phyloP scores from a whole-genome alignment of 2,329 filamentous ascomycete genomes.

The Diatrype stigma region DNA sequence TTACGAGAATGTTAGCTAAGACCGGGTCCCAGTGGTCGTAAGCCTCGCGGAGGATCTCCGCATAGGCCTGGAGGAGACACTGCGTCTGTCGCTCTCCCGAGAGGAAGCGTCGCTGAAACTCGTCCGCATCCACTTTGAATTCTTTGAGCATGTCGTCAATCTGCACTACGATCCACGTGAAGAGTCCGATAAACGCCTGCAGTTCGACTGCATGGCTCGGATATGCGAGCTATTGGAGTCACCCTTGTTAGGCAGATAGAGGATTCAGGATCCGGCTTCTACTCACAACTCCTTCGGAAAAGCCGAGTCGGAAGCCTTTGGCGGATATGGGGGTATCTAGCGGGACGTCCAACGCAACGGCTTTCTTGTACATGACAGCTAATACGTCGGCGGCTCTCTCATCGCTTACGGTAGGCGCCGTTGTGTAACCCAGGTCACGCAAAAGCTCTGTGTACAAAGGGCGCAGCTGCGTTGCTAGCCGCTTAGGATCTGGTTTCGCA shows the following conservation, averaged over 20 bases:
- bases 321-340: slow-evolving; percentile 14
- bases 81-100: slow-evolving; percentile 14
- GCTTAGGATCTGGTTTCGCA: not conserved
- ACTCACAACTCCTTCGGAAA: slow-evolving; percentile 12
- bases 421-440: not conserved
- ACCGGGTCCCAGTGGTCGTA: slow-evolving; percentile 15
- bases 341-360: slow-evolving; percentile 13
- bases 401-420: slow-evolving; percentile 24
- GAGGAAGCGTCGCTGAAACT: slow-evolving; percentile 15
- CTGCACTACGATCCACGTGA: slow-evolving; percentile 18
- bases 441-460: not conserved
- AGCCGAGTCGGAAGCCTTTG: slow-evolving; percentile 16
- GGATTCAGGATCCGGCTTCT: slow-evolving; percentile 1
- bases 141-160: slow-evolving; percentile 17
- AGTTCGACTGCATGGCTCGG: slow-evolving; percentile 12
- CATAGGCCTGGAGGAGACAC: slow-evolving; percentile 12
- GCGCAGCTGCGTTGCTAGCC: not conserved
- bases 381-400: slow-evolving; percentile 27
- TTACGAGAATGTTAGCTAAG: slow-evolving; percentile 12
- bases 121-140: slow-evolving; percentile 12
- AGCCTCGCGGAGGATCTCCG: slow-evolving; percentile 10
- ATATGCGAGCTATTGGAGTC: slow-evolving; percentile 12
- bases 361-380: slow-evolving; percentile 16
- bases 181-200: slow-evolving; percentile 16
- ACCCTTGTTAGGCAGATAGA: not conserved